Percentiles rank a stretch among this genome's conserved stretches.
Evolutionary conservation across 1,284 basidiomycete genomes (phyloP).

Genomic region (Exsudoporus floridanus): DNA sequence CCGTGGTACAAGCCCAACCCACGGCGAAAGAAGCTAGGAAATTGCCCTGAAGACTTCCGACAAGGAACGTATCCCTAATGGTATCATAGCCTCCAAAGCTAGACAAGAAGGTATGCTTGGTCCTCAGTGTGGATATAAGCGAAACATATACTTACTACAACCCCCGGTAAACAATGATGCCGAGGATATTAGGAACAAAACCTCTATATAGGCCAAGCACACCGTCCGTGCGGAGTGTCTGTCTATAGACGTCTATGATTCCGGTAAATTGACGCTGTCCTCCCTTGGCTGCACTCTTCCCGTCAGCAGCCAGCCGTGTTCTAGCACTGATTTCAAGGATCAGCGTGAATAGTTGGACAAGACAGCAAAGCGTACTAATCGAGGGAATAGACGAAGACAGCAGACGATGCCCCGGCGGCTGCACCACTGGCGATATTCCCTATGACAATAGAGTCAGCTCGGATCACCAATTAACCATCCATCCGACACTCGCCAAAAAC

Average conservation of each 20-base stretch:
- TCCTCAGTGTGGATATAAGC: neutral
- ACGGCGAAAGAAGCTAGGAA: conserved; percentile 64
- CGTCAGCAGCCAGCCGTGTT: conserved; percentile 56
- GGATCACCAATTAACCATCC: neutral
- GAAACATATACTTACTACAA: conserved; percentile 41
- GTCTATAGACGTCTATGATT: conserved; percentile 48
- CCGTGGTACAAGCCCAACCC: conserved; percentile 56
- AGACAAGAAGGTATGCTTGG: neutral
- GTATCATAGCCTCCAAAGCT: conserved; percentile 54
- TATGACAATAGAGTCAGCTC: conserved; percentile 7
- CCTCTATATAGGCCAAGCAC: conserved; percentile 58
- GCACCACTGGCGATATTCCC: conserved; percentile 49
- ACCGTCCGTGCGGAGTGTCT: conserved; percentile 55
- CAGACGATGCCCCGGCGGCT: conserved; percentile 48
- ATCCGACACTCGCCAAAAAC: conserved; percentile 35
- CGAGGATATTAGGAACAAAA: conserved; percentile 61
- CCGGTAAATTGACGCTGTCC: conserved; percentile 46
- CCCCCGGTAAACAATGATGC: conserved; percentile 63
- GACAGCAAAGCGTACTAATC: conserved; percentile 45
- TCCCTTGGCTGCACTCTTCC: conserved; percentile 44
- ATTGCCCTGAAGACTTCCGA: conserved; percentile 56
- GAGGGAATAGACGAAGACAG: conserved; percentile 59
- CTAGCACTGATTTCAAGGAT: conserved; percentile 39
- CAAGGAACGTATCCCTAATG: conserved; percentile 53
- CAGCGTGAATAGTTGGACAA: neutral